Conservation (phyloP, 257 asterid genomes). For the Solanum etuberosum region DNA sequence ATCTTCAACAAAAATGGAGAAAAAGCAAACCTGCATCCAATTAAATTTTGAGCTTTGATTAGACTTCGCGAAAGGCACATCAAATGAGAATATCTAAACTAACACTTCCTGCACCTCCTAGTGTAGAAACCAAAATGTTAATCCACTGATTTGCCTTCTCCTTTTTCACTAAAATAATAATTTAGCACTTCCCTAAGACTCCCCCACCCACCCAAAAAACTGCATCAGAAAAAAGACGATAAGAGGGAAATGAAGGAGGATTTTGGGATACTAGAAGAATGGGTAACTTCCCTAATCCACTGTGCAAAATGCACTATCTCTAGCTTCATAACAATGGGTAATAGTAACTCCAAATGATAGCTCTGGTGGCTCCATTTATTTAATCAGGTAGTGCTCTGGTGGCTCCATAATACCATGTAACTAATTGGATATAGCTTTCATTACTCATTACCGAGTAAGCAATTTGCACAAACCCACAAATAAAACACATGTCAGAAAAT, state of each 20-base stretch:
- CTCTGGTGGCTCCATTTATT: background rate
- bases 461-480: background rate
- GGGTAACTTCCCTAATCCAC: background rate
- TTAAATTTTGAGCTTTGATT: background rate
- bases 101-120: background rate
- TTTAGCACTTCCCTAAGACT: background rate
- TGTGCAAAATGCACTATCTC: background rate
- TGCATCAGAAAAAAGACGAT: background rate
- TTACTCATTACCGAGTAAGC: background rate
- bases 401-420: background rate
- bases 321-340: background rate
- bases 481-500: background rate
- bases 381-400: background rate
- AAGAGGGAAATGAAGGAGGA: background rate
- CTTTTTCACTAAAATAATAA: background rate
- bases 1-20: conserved; percentile 39
- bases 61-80: background rate
- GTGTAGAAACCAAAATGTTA: background rate
- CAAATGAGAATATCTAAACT: background rate
- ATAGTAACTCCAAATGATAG: background rate
- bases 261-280: background rate
- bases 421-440: background rate
- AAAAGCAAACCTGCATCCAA: conserved; percentile 61
- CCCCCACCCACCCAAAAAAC: background rate
- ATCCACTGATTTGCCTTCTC: background rate